Conservation (phyloP, 768 basidiomycete genomes). For the Trametes coccinea region DNA sequence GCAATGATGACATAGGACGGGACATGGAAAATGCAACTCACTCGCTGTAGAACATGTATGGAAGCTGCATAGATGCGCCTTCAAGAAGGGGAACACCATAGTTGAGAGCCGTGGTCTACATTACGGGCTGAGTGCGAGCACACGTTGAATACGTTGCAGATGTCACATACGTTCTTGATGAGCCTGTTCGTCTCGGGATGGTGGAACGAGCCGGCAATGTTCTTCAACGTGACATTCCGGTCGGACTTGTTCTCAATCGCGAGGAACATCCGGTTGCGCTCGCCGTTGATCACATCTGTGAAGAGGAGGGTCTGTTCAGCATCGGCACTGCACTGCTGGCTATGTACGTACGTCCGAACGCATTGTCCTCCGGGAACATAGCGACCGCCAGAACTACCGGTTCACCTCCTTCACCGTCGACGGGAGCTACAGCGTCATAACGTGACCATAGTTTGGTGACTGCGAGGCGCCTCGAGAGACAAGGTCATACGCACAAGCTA, state of each 20-base stretch:
- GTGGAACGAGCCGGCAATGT: slow-evolving; percentile 66
- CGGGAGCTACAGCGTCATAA: slow-evolving; percentile 22
- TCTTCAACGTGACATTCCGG: slow-evolving; percentile 66
- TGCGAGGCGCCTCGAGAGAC: not conserved
- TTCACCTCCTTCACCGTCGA: slow-evolving; percentile 37
- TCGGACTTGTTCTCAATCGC: slow-evolving; percentile 75
- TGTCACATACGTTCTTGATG: slow-evolving; percentile 61
- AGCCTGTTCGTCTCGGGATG: slow-evolving; percentile 61
- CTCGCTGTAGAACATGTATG: slow-evolving; percentile 82
- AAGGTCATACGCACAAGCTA: slow-evolving; percentile 27
- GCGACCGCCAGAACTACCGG: slow-evolving; percentile 57
- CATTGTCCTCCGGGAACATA: slow-evolving; percentile 69
- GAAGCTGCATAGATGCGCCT: slow-evolving; percentile 61
- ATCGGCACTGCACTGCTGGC: not conserved
- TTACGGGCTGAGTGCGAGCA: not conserved
- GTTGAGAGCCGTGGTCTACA: slow-evolving; percentile 58
- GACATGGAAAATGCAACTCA: slow-evolving; percentile 39
- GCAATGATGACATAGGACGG: not conserved
- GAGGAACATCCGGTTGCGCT: slow-evolving; percentile 67
- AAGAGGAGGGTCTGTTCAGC: not conserved
- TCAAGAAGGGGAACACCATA: slow-evolving; percentile 55
- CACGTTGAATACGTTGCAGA: no score
- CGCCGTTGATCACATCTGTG: slow-evolving; percentile 83
- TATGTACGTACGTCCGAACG: slow-evolving; percentile 67
- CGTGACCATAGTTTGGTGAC: not conserved